Evolutionary conservation across 2,329 filamentous ascomycete species (phyloP).

Genomic region (Phaeosphaeriaceae sp.): DNA sequence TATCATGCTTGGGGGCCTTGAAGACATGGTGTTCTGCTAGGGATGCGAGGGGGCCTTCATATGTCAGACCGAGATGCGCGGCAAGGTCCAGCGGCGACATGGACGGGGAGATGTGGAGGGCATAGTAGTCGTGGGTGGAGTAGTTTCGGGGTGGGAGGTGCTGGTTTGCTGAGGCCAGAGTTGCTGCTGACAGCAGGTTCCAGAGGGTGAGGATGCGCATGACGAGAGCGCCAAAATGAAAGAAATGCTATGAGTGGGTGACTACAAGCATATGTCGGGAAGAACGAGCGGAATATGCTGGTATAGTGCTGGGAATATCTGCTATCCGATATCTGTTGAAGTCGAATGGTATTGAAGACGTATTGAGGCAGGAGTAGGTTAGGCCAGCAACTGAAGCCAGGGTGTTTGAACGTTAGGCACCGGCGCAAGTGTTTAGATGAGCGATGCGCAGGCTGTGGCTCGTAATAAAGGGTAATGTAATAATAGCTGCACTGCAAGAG

Average conservation of each 20-base stretch:
- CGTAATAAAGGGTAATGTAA: no score
- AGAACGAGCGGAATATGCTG: background rate
- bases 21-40: constrained; percentile 86
- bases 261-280: constrained; percentile 22
- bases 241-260: constrained; percentile 14
- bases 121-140: constrained; percentile 87
- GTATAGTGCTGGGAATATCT: constrained; percentile 6
- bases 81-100: constrained; percentile 74
- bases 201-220: constrained; percentile 57
- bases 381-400: constrained; percentile 3
- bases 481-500: no score
- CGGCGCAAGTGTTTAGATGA: background rate
- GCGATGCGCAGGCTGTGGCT: background rate
- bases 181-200: constrained; percentile 44
- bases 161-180: constrained; percentile 35
- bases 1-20: constrained; percentile 66
- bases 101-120: constrained; percentile 76
- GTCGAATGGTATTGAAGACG: constrained; percentile 15
- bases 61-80: constrained; percentile 71
- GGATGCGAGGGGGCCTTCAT: constrained; percentile 82
- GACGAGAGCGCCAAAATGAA: constrained; percentile 12
- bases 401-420: background rate
- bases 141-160: constrained; percentile 70
- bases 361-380: constrained; percentile 25
- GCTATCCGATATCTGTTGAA: constrained; percentile 15